Evolutionary conservation across 2,329 filamentous ascomycete genomes (phyloP).

Genomic region (Fusarium irregulare): DNA sequence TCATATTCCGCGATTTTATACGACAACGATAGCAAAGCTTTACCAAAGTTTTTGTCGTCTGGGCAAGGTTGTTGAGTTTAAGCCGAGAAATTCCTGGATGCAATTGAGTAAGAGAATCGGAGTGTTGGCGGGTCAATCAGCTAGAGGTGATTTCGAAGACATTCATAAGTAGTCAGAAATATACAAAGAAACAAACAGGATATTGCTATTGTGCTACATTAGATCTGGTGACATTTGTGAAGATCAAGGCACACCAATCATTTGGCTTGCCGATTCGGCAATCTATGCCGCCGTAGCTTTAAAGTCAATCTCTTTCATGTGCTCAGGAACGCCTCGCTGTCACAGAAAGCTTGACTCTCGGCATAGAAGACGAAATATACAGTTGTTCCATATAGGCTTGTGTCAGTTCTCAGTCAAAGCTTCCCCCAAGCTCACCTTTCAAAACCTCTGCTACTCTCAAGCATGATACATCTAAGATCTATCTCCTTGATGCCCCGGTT

Average conservation of each 20-base stretch:
- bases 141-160: background rate
- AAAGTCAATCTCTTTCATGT: background rate
- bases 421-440: background rate
- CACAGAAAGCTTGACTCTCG: background rate
- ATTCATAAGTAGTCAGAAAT: background rate
- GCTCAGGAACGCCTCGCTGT: background rate
- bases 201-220: background rate
- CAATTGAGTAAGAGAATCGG: conserved; percentile 16
- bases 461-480: background rate
- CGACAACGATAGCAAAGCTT: conserved; percentile 25
- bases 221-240: background rate
- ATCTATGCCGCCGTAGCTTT: conserved; percentile 4
- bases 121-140: background rate
- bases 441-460: background rate
- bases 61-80: background rate
- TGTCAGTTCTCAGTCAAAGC: background rate
- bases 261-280: conserved; percentile 2
- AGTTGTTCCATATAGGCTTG: background rate
- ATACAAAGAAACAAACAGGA: background rate
- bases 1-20: conserved; percentile 37
- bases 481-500: background rate
- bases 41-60: conserved; percentile 15
- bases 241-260: conserved; percentile 11
- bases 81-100: conserved; percentile 31
- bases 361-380: background rate